Evolutionary conservation across 306 rosid genomes (phyloP).

Genomic region (Myrica gale): DNA sequence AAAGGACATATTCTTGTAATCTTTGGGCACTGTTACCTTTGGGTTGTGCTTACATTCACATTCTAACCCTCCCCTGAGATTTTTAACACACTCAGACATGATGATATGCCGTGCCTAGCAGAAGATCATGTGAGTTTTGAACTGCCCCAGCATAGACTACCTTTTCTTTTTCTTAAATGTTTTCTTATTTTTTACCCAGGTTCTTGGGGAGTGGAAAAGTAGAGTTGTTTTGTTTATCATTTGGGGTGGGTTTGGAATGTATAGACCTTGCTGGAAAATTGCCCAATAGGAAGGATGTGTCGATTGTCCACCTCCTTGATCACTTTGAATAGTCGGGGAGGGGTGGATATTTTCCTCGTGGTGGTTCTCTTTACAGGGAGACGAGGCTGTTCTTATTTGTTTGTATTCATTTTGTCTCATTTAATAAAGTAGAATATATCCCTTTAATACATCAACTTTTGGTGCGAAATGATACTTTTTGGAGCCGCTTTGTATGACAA

Average conservation of each 20-base stretch:
- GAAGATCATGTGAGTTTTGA: constrained; percentile 37
- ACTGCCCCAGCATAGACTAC: constrained; percentile 19
- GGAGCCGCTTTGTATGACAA: neutral
- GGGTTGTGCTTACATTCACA: constrained; percentile 36
- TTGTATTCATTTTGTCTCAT: constrained; percentile 23
- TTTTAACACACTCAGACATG: constrained; percentile 25
- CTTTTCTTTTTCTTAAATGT: constrained; percentile 8
- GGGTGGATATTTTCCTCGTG: neutral
- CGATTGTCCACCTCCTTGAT: neutral
- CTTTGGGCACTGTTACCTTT: constrained; percentile 22
- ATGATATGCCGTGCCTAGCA: constrained; percentile 24
- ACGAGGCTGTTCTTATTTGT: constrained; percentile 3
- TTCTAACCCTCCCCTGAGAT: constrained; percentile 36
- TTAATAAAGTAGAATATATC: constrained; percentile 33
- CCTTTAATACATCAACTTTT: neutral
- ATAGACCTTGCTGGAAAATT: constrained; percentile 29
- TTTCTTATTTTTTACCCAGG: constrained; percentile 21
- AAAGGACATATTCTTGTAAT: constrained; percentile 84
- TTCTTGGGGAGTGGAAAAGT: constrained; percentile 21
- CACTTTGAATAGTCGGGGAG: constrained; percentile 12
- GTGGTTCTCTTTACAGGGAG: neutral
- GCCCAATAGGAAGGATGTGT: no score
- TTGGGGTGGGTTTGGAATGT: constrained; percentile 22
- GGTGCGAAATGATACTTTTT: neutral
- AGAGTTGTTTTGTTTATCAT: neutral